Percentiles rank a stretch among this genome's conserved stretches.
Conservation (phyloP, 192 early-diverging fungal genomes). For the Kickxella alabastrina region DNA sequence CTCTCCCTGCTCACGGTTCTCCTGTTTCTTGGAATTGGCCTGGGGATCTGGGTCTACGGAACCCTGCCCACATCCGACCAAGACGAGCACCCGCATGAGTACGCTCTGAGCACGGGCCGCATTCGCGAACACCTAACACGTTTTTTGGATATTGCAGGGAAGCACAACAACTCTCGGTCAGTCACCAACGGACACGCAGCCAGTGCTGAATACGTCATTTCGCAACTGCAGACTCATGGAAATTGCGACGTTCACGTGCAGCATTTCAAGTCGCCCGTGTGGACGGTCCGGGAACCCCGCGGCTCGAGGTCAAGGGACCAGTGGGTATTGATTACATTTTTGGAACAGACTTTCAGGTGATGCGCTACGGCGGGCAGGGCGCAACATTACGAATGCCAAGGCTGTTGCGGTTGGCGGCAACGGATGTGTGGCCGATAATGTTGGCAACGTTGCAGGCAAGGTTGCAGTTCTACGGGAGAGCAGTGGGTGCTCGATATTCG, state of each 20-base stretch:
- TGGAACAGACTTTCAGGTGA: conserved; percentile 43
- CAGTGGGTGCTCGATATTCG: conserved; percentile 52
- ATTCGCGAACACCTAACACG: conserved; percentile 30
- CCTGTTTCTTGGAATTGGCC: conserved; percentile 25
- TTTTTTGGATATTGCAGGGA: conserved; percentile 32
- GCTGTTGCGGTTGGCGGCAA: conserved; percentile 46
- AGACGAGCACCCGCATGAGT: conserved; percentile 38
- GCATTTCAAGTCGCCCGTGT: conserved; percentile 45
- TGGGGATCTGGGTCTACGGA: conserved; percentile 48
- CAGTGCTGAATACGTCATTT: conserved; percentile 38
- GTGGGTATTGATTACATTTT: conserved; percentile 22
- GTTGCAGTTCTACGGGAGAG: conserved; percentile 54
- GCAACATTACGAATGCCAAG: conserved; percentile 45
- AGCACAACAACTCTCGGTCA: conserved; percentile 45
- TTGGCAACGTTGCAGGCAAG: conserved; percentile 42
- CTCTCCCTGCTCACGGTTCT: conserved; percentile 30
- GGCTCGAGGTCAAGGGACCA: conserved; percentile 11
- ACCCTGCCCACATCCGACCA: conserved; percentile 45
- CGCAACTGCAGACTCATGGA: conserved; percentile 18
- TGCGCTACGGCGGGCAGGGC: conserved; percentile 59
- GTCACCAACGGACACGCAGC: conserved; percentile 40
- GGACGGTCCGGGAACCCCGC: conserved; percentile 19
- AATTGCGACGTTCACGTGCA: conserved; percentile 40
- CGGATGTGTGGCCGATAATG: conserved; percentile 45
- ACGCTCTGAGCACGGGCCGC: conserved; percentile 32